Evolutionary conservation across 2,329 filamentous ascomycete species (phyloP).

Genomic region (Cercospora janseana): DNA sequence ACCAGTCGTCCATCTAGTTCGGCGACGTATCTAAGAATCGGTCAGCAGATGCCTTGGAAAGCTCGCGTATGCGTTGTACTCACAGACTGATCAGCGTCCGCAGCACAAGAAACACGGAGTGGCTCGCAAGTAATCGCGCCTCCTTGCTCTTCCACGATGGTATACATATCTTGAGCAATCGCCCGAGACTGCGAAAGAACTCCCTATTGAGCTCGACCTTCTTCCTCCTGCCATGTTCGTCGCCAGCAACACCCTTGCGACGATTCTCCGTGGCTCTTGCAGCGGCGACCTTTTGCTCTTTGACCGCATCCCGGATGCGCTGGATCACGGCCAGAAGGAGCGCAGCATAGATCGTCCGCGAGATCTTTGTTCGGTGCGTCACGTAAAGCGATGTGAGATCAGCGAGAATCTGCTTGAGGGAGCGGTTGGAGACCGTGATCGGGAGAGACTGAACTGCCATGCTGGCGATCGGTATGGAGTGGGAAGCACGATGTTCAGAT

Average conservation of each 20-base stretch:
- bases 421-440: constrained; percentile 33
- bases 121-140: constrained; percentile 77
- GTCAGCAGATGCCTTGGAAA: not conserved
- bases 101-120: constrained; percentile 88
- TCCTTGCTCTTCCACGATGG: constrained; percentile 90
- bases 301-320: constrained; percentile 85
- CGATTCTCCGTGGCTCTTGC: constrained; percentile 62
- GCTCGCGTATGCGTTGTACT: not conserved
- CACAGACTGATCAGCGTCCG: constrained; percentile 82
- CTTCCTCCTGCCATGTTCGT: constrained; percentile 54
- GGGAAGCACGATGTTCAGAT: not conserved
- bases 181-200: constrained; percentile 73
- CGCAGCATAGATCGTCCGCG: constrained; percentile 77
- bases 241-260: constrained; percentile 31
- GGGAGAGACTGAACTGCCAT: constrained; percentile 27
- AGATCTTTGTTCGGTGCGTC: constrained; percentile 76
- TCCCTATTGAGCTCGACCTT: constrained; percentile 92
- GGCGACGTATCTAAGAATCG: constrained; percentile 68
- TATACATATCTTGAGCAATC: constrained; percentile 80
- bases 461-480: constrained; percentile 7
- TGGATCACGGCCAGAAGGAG: constrained; percentile 78
- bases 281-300: constrained; percentile 86
- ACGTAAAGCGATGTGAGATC: constrained; percentile 71
- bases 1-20: constrained; percentile 93
- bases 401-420: constrained; percentile 34